A percentile compares a stretch with the other conserved stretches of the same genome.
Evolutionary conservation across 257 asterid species (phyloP).

Genomic region (Solanum pinnatisectum): DNA sequence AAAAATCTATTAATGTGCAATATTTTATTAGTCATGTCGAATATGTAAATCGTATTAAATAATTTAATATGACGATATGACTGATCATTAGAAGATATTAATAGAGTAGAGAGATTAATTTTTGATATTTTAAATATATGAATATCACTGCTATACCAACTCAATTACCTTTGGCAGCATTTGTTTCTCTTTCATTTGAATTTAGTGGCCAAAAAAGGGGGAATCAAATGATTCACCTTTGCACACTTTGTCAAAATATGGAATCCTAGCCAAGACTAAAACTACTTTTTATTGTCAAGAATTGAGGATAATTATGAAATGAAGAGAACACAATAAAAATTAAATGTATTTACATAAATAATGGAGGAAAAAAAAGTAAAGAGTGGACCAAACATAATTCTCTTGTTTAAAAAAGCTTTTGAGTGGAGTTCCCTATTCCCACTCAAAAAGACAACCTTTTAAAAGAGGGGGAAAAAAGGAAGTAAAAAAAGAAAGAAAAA

Average conservation of each 20-base stretch:
- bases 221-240: background rate
- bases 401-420: background rate
- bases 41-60: background rate
- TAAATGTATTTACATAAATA: background rate
- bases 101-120: rapidly evolving
- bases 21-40: background rate
- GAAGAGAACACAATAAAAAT: background rate
- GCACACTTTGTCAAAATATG: constrained; percentile 3
- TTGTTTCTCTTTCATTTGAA: background rate
- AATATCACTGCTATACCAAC: background rate
- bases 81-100: background rate
- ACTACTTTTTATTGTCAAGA: background rate
- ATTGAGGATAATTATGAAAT: background rate
- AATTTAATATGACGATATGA: background rate
- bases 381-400: background rate
- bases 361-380: background rate
- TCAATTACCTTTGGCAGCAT: background rate
- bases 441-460: constrained; percentile 68
- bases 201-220: background rate
- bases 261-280: background rate
- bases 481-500: background rate
- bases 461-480: constrained; percentile 13
- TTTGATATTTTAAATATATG: background rate
- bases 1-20: background rate
- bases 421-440: constrained; percentile 70